Conservation (phyloP, 306 rosid genomes). For the Malus orientalis region DNA sequence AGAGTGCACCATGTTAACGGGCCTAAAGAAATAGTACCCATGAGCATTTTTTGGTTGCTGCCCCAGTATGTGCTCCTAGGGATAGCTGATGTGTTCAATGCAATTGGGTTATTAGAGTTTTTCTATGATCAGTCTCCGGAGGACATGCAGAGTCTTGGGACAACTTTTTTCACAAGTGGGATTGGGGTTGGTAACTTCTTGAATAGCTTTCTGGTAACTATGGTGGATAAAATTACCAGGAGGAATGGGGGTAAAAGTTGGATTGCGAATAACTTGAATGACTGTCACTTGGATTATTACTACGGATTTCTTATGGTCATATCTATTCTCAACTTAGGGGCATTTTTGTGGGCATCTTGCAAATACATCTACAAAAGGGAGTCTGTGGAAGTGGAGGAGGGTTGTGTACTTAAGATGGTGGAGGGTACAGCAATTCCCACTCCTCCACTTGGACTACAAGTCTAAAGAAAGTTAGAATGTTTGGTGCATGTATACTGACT, state of each 20-base stretch:
- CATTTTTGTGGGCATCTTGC: conserved; percentile 42
- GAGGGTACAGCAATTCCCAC: conserved; percentile 28
- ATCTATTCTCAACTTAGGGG: conserved; percentile 34
- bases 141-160: conserved; percentile 71
- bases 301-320: conserved; percentile 56
- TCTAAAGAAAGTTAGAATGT: neutral
- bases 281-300: conserved; percentile 59
- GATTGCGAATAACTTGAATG: conserved; percentile 60
- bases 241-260: conserved; percentile 43
- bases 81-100: conserved; percentile 50
- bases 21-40: conserved; percentile 50
- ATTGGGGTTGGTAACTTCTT: conserved; percentile 64
- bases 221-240: conserved; percentile 42
- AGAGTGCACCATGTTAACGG: conserved; percentile 25
- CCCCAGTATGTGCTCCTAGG: conserved; percentile 65
- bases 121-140: conserved; percentile 81
- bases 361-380: conserved; percentile 47
- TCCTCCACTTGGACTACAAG: conserved; percentile 36
- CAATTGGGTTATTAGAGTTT: conserved; percentile 60
- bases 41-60: conserved; percentile 66
- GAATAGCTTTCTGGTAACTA: conserved; percentile 46
- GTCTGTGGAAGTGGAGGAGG: conserved; percentile 17
- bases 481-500: neutral
- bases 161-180: conserved; percentile 64
- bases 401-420: neutral